Conservation (phyloP, 2,329 filamentous ascomycete species). For the Verticillium longisporum region DNA sequence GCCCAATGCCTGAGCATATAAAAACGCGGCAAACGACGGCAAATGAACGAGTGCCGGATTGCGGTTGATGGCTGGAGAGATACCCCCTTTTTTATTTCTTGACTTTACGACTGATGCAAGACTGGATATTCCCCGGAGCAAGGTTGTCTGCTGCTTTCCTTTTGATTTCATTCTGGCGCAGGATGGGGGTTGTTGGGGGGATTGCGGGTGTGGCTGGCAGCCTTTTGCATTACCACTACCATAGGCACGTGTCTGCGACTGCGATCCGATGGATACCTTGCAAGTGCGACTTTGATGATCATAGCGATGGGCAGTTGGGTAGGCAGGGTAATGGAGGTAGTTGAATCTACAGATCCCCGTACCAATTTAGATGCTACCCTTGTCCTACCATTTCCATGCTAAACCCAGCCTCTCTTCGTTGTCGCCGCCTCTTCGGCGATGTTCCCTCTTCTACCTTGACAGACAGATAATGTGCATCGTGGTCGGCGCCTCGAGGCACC, state of each 20-base stretch:
- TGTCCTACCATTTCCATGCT: neutral
- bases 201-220: neutral
- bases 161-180: neutral
- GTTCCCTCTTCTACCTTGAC: neutral
- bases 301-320: neutral
- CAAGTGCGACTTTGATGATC: neutral
- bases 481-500: neutral
- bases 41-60: neutral
- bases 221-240: neutral
- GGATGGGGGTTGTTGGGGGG: neutral
- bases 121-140: neutral
- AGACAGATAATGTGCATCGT: no score
- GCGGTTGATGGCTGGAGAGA: neutral
- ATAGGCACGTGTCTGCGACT: neutral
- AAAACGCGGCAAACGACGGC: neutral
- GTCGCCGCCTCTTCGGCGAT: neutral
- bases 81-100: neutral
- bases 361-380: neutral
- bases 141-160: neutral
- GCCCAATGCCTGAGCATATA: no score
- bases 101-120: neutral
- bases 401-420: neutral
- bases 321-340: neutral
- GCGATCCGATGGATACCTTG: neutral
- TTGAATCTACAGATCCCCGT: neutral